These are phyloP conservation scores for Pyronema domesticum DNA, from an alignment of 495 filamentous ascomycete genomes.

Conservation along the genomic window DNA sequence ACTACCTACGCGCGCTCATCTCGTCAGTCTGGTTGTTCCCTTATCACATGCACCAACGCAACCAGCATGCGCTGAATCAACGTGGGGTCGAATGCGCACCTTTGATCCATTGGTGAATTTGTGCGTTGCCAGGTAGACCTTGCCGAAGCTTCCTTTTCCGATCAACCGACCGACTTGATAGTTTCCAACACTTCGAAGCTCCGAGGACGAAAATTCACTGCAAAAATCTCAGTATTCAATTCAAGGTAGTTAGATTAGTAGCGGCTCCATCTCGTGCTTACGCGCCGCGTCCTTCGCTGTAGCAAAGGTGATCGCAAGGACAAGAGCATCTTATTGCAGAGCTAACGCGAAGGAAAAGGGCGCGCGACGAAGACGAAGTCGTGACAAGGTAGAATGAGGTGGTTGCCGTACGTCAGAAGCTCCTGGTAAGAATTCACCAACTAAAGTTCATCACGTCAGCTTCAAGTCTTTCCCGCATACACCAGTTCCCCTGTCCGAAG, in stretches of 20 bases:
- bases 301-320: background rate
- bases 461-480: conserved; percentile 5
- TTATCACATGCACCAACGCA: background rate
- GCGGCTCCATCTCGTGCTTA: conserved; percentile 10
- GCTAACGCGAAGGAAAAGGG: background rate
- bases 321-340: background rate
- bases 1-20: conserved; percentile 51
- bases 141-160: conserved; percentile 94
- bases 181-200: conserved; percentile 81
- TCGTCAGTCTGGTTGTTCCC: background rate
- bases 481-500: background rate
- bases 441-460: conserved; percentile 30
- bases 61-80: background rate
- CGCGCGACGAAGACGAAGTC: conserved; percentile 7
- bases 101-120: conserved; percentile 98
- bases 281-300: background rate
- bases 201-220: conserved; percentile 88
- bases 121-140: conserved; percentile 90
- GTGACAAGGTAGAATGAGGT: background rate
- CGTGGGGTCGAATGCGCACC: conserved; percentile 32
- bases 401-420: conserved; percentile 61
- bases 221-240: conserved; percentile 3
- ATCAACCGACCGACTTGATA: conserved; percentile 82
- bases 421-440: conserved; percentile 94
- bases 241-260: conserved; percentile 4